phyloP scores from a whole-genome alignment of 2,329 filamentous ascomycete species.

The Pleomassaria siparia region DNA sequence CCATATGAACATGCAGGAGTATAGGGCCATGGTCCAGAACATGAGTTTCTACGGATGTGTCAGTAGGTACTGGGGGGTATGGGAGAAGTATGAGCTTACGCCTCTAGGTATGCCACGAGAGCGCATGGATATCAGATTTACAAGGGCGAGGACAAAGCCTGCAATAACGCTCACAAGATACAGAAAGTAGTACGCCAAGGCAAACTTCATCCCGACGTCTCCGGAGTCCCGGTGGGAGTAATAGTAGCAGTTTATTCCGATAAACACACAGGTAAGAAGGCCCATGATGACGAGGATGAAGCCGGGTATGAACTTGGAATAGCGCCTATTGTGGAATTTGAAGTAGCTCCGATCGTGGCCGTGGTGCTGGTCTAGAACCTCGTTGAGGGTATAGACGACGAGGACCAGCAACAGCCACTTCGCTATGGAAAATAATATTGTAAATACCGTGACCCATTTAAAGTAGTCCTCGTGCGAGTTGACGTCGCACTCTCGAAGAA shows the following conservation, averaged over 20 bases:
- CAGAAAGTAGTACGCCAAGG: conserved; percentile 16
- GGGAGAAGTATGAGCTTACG: conserved; percentile 15
- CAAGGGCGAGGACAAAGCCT: conserved; percentile 13
- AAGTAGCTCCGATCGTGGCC: conserved; percentile 11
- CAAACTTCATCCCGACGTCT: conserved; percentile 4
- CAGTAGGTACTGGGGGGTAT: background rate
- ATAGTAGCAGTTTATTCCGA: conserved; percentile 20
- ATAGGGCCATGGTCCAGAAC: conserved; percentile 17
- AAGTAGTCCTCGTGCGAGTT: conserved; percentile 1
- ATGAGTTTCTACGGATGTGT: conserved; percentile 18
- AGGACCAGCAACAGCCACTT: conserved; percentile 26
- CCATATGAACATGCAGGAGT: conserved; percentile 21
- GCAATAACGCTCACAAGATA: conserved; percentile 22
- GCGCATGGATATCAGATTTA: conserved; percentile 19
- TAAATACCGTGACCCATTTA: conserved; percentile 15
- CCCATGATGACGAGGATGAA: conserved; percentile 23
- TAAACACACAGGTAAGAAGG: conserved; percentile 13
- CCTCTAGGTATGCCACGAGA: conserved; percentile 13
- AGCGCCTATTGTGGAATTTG: conserved; percentile 4
- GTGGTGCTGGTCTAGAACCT: conserved; percentile 22
- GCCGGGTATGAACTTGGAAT: conserved; percentile 13
- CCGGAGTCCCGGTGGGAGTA: conserved; percentile 6
- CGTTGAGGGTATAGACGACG: conserved; percentile 27
- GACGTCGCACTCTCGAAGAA: conserved; percentile 20
- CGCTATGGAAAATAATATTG: conserved; percentile 22